Percentiles rank a stretch among this genome's conserved stretches.
Evolutionary conservation across 345 rosid species (phyloP).

Genomic region (Citrus sinensis): DNA sequence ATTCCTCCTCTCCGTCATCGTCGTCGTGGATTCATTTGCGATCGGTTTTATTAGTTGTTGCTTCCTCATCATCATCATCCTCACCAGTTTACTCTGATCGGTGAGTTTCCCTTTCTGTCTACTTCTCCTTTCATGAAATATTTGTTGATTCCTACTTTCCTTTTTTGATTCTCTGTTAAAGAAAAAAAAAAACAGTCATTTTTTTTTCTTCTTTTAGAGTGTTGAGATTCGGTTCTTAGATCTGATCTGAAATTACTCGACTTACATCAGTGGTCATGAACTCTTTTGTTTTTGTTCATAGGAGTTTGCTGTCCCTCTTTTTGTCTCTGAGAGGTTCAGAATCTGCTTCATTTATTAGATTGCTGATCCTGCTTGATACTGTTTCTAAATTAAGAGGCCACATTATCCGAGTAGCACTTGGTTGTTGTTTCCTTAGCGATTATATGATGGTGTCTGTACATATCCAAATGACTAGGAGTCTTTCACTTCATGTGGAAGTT

Average conservation of each 20-base stretch:
- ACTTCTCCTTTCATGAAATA: neutral
- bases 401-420: neutral
- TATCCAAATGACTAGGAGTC: neutral
- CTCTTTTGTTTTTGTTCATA: neutral
- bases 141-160: conserved; percentile 5
- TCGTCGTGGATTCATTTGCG: conserved; percentile 68
- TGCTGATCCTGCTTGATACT: neutral
- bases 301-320: neutral
- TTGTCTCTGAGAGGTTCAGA: neutral
- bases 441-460: neutral
- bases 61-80: conserved; percentile 46
- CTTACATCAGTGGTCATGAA: neutral
- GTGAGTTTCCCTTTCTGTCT: conserved; percentile 32
- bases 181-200: neutral
- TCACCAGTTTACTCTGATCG: conserved; percentile 48
- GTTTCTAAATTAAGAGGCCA: neutral
- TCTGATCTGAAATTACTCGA: conserved; percentile 12
- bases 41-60: conserved; percentile 55
- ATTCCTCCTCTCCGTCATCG: conserved; percentile 41
- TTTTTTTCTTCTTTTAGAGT: neutral
- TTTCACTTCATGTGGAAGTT: neutral
- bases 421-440: neutral
- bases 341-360: neutral
- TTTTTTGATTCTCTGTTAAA: neutral
- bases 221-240: conserved; percentile 10